Evolutionary conservation across 1,284 basidiomycete genomes (phyloP).

Genomic region (Ceratobasidium sp.): DNA sequence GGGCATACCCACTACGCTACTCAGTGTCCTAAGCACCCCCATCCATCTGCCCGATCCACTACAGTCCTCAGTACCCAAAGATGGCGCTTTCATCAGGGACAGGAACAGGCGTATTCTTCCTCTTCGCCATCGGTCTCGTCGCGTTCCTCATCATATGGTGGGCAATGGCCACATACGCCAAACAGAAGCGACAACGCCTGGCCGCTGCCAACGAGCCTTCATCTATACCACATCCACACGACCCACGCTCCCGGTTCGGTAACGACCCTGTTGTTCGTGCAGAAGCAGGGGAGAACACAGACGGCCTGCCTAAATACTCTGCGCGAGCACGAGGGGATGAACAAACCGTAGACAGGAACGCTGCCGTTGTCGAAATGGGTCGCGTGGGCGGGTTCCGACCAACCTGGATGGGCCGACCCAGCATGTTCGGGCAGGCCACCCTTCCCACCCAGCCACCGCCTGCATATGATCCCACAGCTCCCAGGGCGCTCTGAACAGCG

Average conservation of each 20-base stretch:
- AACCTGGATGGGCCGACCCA: conserved; percentile 17
- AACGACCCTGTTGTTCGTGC: conserved; percentile 26
- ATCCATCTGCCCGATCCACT: not conserved
- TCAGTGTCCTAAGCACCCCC: not conserved
- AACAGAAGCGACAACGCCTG: conserved; percentile 13
- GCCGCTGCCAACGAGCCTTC: not conserved
- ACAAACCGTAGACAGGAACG: conserved; percentile 28
- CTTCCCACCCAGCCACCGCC: conserved; percentile 24
- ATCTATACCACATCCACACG: not conserved
- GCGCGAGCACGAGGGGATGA: conserved; percentile 21
- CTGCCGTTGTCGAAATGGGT: not conserved
- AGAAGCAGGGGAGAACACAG: conserved; percentile 33
- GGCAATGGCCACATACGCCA: conserved; percentile 17
- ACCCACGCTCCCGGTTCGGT: not conserved
- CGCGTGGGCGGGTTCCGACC: not conserved
- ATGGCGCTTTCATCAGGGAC: not conserved
- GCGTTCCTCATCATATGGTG: conserved; percentile 19
- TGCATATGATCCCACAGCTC: conserved; percentile 37
- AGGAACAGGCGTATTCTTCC: conserved; percentile 38
- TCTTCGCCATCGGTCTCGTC: conserved; percentile 6
- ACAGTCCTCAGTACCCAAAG: not conserved
- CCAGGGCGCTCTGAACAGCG: not conserved
- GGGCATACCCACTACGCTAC: not conserved
- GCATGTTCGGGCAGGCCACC: conserved; percentile 25
- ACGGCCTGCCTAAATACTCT: conserved; percentile 38